These are phyloP conservation scores for Septoria petroselini DNA, from an alignment of 2,329 filamentous ascomycete genomes.

Conservation along the genomic window DNA sequence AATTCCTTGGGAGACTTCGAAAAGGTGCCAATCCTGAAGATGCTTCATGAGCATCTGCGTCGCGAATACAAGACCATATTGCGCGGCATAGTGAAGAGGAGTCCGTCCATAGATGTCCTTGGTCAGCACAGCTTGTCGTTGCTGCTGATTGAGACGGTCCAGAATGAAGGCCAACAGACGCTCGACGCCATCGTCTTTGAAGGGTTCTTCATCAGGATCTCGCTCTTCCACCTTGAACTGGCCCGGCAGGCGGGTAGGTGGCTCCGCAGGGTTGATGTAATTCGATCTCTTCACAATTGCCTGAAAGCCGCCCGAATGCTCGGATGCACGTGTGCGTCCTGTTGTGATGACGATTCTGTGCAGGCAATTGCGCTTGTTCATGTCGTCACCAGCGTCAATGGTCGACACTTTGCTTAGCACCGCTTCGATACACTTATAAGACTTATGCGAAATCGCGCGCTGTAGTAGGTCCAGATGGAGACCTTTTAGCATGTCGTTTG, in stretches of 20 bases:
- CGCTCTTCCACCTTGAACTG: constrained; percentile 65
- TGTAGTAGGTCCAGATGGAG: constrained; percentile 79
- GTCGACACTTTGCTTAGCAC: constrained; percentile 67
- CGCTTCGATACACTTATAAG: constrained; percentile 66
- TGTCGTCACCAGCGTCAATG: constrained; percentile 83
- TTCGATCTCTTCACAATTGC: constrained; percentile 57
- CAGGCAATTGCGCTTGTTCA: constrained; percentile 90
- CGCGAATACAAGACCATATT: constrained; percentile 90
- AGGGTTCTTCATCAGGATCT: constrained; percentile 55
- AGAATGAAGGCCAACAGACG: constrained; percentile 63
- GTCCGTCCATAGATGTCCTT: constrained; percentile 78
- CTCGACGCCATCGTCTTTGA: constrained; percentile 71
- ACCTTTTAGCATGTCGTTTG: constrained; percentile 54
- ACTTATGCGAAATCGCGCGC: constrained; percentile 67
- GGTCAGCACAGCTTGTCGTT: constrained; percentile 64
- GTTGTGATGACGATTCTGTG: constrained; percentile 91
- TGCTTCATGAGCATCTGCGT: constrained; percentile 82
- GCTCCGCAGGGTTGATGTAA: constrained; percentile 76
- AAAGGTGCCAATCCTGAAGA: constrained; percentile 86
- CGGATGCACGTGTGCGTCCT: constrained; percentile 66
- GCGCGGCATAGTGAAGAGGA: constrained; percentile 88
- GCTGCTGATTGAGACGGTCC: constrained; percentile 63
- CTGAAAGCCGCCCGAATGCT: constrained; percentile 34
- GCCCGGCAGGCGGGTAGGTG: constrained; percentile 61
- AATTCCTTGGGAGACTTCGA: constrained; percentile 79